These are phyloP conservation scores for Torrubiellomyces zombiae DNA, from an alignment of 2,329 filamentous ascomycete species.

Conservation along the genomic window DNA sequence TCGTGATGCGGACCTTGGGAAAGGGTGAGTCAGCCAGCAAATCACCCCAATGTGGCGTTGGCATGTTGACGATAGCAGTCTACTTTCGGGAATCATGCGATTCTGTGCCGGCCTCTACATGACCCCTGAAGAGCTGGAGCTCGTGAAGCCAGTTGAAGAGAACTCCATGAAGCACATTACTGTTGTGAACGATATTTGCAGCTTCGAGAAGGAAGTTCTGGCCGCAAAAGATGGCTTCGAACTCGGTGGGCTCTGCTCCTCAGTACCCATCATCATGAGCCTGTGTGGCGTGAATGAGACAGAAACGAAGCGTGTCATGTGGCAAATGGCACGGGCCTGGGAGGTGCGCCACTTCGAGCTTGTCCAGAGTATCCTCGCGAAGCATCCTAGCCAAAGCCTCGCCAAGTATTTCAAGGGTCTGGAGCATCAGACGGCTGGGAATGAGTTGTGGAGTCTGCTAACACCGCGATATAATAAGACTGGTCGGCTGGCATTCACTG, in stretches of 20 bases:
- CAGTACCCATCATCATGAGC: neutral
- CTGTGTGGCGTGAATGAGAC: neutral
- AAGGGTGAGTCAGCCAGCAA: conserved; percentile 16
- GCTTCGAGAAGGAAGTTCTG: conserved; percentile 27
- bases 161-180: conserved; percentile 21
- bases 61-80: conserved; percentile 8
- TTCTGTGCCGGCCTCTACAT: neutral
- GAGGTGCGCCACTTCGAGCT: neutral
- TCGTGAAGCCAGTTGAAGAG: conserved; percentile 11
- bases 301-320: neutral
- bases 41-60: too few relatives aligned
- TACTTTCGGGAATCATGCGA: neutral
- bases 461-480: conserved; percentile 1
- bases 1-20: conserved; percentile 21
- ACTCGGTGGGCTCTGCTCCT: neutral
- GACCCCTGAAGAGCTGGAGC: conserved; percentile 10
- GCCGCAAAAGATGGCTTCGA: too few relatives aligned
- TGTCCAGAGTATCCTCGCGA: neutral
- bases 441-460: neutral
- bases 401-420: neutral
- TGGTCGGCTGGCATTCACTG: too few relatives aligned
- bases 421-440: neutral
- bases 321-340: neutral
- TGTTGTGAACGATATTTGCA: conserved; percentile 24
- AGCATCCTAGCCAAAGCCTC: neutral